phyloP scores from a whole-genome alignment of 2,329 filamentous ascomycete species.

The Fusarium goolgardi region DNA sequence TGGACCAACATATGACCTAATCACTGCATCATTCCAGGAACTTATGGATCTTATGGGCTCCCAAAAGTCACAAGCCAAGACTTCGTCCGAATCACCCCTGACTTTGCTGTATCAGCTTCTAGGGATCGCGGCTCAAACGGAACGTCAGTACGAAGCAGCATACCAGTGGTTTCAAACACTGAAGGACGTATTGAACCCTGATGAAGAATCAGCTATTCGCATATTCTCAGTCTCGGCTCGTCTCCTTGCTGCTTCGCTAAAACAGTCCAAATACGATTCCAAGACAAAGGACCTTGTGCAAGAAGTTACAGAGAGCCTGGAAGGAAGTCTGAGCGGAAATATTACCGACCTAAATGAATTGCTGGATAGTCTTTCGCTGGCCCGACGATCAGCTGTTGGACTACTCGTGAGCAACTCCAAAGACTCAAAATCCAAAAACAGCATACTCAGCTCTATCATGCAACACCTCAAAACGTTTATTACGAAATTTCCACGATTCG shows the following conservation, averaged over 20 bases:
- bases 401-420: constrained; percentile 54
- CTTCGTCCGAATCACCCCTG: constrained; percentile 58
- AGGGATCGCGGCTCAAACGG: constrained; percentile 60
- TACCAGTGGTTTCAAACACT: constrained; percentile 65
- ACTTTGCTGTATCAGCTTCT: constrained; percentile 65
- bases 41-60: constrained; percentile 51
- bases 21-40: constrained; percentile 48
- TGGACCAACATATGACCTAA: constrained; percentile 53
- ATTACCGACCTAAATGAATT: constrained; percentile 70
- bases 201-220: constrained; percentile 60
- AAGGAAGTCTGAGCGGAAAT: constrained; percentile 69
- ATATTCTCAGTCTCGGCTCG: constrained; percentile 66
- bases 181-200: constrained; percentile 52
- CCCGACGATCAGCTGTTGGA: constrained; percentile 65
- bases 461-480: constrained; percentile 66
- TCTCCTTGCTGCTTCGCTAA: constrained; percentile 66
- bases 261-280: constrained; percentile 53
- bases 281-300: constrained; percentile 57
- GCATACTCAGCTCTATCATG: constrained; percentile 41
- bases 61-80: constrained; percentile 51
- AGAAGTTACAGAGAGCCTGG: constrained; percentile 65
- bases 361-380: constrained; percentile 65
- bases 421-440: constrained; percentile 16
- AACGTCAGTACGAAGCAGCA: constrained; percentile 62
- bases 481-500: constrained; percentile 69